A percentile compares a stretch with the other conserved stretches of the same genome.
Evolutionary conservation across 768 basidiomycete genomes (phyloP).

Genomic region (Lactarius deliciosus): DNA sequence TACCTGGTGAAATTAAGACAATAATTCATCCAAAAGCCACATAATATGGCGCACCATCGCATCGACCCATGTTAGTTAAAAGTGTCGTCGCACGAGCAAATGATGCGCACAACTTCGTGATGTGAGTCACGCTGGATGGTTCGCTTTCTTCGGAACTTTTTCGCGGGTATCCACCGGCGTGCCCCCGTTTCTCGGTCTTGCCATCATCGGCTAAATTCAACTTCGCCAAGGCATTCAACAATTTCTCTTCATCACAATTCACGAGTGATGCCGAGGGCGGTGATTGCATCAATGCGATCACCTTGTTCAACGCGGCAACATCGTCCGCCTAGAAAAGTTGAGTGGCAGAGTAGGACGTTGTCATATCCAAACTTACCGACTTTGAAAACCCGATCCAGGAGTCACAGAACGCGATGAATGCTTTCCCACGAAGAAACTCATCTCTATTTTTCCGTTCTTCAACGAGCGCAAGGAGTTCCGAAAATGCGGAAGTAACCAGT

Average conservation of each 20-base stretch:
- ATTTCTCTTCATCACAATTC: constrained; percentile 14
- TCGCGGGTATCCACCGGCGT: not conserved
- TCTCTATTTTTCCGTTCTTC: constrained; percentile 40
- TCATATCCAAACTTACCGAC: constrained; percentile 43
- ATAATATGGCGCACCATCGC: constrained; percentile 17
- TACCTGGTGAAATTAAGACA: constrained; percentile 14
- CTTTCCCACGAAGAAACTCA: constrained; percentile 48
- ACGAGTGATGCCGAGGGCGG: constrained; percentile 13
- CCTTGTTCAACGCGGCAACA: constrained; percentile 32
- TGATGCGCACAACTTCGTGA: constrained; percentile 28
- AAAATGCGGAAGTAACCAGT: constrained; percentile 45
- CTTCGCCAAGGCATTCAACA: constrained; percentile 19
- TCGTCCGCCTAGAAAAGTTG: constrained; percentile 45
- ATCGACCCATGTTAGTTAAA: constrained; percentile 9
- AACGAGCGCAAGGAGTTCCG: constrained; percentile 43
- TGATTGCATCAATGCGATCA: constrained; percentile 18
- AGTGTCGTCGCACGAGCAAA: constrained; percentile 24
- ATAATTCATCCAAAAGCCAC: not conserved
- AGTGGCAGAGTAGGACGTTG: constrained; percentile 7
- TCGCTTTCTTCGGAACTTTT: not conserved
- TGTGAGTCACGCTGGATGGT: constrained; percentile 12
- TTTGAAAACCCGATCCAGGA: constrained; percentile 69
- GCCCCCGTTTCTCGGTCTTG: constrained; percentile 1
- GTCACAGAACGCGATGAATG: constrained; percentile 66
- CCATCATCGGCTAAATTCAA: constrained; percentile 17